Conservation (phyloP, 2,329 filamentous ascomycete genomes). For the Aspergillus hiratsukae region DNA sequence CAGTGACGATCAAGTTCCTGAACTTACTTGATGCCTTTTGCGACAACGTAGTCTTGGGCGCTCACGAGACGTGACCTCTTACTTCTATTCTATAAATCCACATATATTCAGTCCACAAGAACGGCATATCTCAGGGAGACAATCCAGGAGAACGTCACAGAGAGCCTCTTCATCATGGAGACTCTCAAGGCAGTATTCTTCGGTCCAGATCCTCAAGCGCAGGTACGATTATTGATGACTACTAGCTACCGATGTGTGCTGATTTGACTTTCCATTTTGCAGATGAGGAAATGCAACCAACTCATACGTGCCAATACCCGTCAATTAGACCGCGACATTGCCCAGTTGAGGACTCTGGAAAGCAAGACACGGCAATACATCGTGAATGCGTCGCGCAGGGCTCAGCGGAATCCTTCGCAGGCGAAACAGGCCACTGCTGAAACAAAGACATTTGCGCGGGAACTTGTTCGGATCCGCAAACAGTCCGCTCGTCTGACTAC, state of each 20-base stretch:
- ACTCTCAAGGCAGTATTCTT: conserved; percentile 79
- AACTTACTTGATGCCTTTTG: conserved; percentile 1
- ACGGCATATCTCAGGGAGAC: not conserved
- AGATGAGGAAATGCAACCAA: conserved; percentile 94
- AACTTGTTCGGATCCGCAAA: conserved; percentile 78
- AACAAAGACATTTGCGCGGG: conserved; percentile 80
- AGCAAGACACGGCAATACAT: conserved; percentile 81
- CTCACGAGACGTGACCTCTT: not conserved
- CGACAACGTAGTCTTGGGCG: not conserved
- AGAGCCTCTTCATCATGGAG: conserved; percentile 61
- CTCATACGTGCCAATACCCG: conserved; percentile 86
- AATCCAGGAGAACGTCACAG: not conserved
- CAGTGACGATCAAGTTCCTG: not conserved
- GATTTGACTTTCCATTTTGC: not conserved
- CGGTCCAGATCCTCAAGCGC: conserved; percentile 86
- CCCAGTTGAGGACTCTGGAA: conserved; percentile 71
- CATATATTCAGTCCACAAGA: not conserved
- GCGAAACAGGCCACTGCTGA: conserved; percentile 75
- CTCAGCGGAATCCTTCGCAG: conserved; percentile 72
- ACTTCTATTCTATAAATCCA: not conserved
- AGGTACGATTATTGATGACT: conserved; percentile 56
- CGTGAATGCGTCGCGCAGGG: conserved; percentile 73
- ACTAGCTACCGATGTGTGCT: not conserved
- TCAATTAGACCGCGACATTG: conserved; percentile 90
- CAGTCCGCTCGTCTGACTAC: conserved; percentile 71